These are phyloP conservation scores for Colletotrichum trifolii DNA, from an alignment of 2,329 filamentous ascomycete species.

Conservation along the genomic window DNA sequence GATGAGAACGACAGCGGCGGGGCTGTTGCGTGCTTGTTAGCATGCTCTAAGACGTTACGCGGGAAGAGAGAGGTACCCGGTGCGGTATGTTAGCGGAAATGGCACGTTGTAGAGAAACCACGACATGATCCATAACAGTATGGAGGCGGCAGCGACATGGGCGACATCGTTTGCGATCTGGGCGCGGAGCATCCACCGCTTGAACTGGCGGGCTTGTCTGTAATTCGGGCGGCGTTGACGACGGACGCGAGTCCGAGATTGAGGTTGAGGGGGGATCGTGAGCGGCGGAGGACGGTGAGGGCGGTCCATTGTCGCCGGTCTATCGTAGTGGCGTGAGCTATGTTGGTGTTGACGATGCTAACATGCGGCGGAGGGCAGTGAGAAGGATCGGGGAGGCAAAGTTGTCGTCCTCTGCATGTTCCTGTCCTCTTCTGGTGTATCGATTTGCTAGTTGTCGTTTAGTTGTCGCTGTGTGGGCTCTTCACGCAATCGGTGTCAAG, in stretches of 20 bases:
- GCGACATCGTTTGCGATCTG: constrained; percentile 45
- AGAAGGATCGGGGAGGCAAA: constrained; percentile 1
- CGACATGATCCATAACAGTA: constrained; percentile 46
- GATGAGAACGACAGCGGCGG: constrained; percentile 45
- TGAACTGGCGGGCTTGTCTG: constrained; percentile 26
- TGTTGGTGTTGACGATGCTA: constrained; percentile 1
- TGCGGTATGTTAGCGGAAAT: constrained; percentile 33
- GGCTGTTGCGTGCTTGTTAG: constrained; percentile 37
- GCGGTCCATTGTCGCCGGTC: constrained; percentile 42
- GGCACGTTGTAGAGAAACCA: constrained; percentile 46
- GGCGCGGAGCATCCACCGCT: constrained; percentile 36
- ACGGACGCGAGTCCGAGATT: constrained; percentile 26
- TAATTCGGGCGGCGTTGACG: constrained; percentile 17
- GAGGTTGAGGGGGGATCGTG: constrained; percentile 44
- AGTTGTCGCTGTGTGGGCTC: no score
- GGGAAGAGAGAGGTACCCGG: constrained; percentile 25
- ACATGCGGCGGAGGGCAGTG: background rate
- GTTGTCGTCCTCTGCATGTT: constrained; percentile 15
- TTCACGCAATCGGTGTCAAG: no score
- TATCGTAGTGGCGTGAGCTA: background rate
- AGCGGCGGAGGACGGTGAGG: constrained; percentile 46
- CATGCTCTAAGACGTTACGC: background rate
- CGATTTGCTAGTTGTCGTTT: no score
- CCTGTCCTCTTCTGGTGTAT: background rate
- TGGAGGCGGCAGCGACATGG: constrained; percentile 46